These are phyloP conservation scores for Saururus chinensis DNA, from an alignment of 164 flowering plant species.

Conservation along the genomic window DNA sequence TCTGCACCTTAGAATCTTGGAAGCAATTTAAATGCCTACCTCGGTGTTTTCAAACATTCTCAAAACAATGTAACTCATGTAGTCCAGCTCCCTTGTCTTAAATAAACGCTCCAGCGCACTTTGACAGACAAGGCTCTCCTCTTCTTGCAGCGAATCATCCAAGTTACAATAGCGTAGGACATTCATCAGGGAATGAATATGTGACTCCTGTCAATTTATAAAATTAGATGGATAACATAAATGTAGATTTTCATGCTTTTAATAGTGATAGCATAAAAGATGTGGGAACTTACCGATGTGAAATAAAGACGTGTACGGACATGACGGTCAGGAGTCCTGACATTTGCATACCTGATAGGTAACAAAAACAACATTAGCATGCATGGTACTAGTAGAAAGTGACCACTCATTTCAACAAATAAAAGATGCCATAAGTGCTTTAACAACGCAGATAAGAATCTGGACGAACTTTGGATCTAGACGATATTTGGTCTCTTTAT, in stretches of 20 bases:
- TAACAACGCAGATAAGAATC: constrained; percentile 3
- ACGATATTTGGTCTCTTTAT: constrained; percentile 89
- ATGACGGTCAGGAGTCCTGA: constrained; percentile 93
- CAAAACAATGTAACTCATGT: constrained; percentile 94
- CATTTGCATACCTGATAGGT: constrained; percentile 81
- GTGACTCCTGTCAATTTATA: constrained; percentile 70
- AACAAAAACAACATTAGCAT: constrained; percentile 61
- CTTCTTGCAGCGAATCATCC: constrained; percentile 92
- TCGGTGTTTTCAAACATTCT: constrained; percentile 94
- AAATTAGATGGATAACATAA: neutral
- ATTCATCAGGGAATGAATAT: constrained; percentile 96
- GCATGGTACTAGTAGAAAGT: constrained; percentile 25
- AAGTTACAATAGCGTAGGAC: constrained; percentile 96
- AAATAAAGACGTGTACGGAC: constrained; percentile 96
- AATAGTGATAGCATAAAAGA: neutral
- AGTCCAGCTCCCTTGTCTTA: constrained; percentile 94
- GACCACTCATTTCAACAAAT: neutral
- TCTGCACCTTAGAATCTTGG: neutral
- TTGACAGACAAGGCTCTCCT: constrained; percentile 73
- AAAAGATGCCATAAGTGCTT: neutral
- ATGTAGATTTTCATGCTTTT: neutral
- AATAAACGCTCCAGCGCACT: constrained; percentile 76
- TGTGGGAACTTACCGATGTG: constrained; percentile 59
- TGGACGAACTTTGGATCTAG: constrained; percentile 73
- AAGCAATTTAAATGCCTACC: constrained; percentile 26